Evolutionary conservation across 2,329 filamentous ascomycete genomes (phyloP), one percentile per base, ranked within the genome.

Genomic region (Penicillium sp.): DNA sequence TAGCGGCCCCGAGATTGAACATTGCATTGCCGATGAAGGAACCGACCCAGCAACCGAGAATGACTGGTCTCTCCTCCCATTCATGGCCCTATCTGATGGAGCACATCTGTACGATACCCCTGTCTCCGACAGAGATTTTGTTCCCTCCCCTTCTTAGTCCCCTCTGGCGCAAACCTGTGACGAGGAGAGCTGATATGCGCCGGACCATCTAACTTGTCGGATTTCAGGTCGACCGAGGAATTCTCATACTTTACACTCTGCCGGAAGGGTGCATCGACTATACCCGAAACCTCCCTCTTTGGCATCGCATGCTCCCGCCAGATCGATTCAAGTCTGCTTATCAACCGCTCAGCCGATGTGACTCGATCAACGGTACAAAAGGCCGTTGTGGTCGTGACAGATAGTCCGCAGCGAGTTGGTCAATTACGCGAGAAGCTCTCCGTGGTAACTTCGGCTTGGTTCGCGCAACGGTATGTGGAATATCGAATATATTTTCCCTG

Each of bases 311-410:
- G 94, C 75, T 96, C 93, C 16, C 85, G 93, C 58, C 94, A 97
- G 77, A 84, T 99, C 69, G 90, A 96, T 70, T 84, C 92, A 16
- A 85, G 86, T 15, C 81, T 87, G 67, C 81, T 99, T 61, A 83
- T 91, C 64, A 86, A 90, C 70, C 85, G 91, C 29, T 89, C 92
- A 0, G 81, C 89, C 50, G 93, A 97, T 57, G 94, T 99, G 50
- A 99, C 94, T n/a, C 84, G 94, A 60, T 96, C 91, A 59, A 97
- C 94, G 1, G 94, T 99, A 41, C 94, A 99, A 74, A 99, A 99
- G 79, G 94, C 93, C 15, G 92, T 99, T 4, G 93, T 99, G 45
- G 92, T 96, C 54, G 91, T 99, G 65, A 92, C 91, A 53, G 91
- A 97, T 75, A 91, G 86, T 61, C 94, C 94, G 9, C 90, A 94